These are phyloP conservation scores for Fusarium pseudograminearum DNA, from an alignment of 2,329 filamentous ascomycete species.

Conservation along the genomic window DNA sequence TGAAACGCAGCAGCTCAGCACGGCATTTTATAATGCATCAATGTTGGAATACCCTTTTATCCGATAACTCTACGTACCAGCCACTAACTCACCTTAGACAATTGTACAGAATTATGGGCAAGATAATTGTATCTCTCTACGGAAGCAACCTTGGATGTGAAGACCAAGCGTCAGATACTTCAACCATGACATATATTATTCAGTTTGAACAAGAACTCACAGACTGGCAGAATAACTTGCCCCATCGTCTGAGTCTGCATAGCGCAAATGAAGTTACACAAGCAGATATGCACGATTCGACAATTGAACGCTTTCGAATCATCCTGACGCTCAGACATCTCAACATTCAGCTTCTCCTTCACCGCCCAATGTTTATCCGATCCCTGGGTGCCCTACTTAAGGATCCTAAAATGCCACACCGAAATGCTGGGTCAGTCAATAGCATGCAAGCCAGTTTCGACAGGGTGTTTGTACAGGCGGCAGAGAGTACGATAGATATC, in stretches of 20 bases:
- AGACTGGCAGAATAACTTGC: slow-evolving; percentile 21
- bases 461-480: slow-evolving; percentile 6
- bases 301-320: not conserved
- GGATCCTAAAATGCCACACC: not conserved
- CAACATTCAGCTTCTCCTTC: slow-evolving; percentile 8
- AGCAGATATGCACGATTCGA: not conserved
- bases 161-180: not conserved
- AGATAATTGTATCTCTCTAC: slow-evolving; percentile 24
- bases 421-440: not conserved
- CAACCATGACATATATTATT: slow-evolving; percentile 17
- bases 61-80: too few species aligned
- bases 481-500: slow-evolving; percentile 22
- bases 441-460: slow-evolving; percentile 29
- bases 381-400: not conserved
- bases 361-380: slow-evolving; percentile 2
- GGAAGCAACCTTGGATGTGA: slow-evolving; percentile 33
- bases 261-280: not conserved
- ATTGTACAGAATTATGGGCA: slow-evolving; percentile 12
- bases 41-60: not conserved
- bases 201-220: slow-evolving; percentile 31
- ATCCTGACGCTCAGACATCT: slow-evolving; percentile 3
- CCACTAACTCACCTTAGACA: too few species aligned
- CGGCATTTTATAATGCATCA: slow-evolving; percentile 28
- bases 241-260: not conserved
- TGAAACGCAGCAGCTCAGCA: slow-evolving; percentile 2